These are phyloP conservation scores for Eucalyptus viminalis DNA, from an alignment of 345 rosid species.

Conservation along the genomic window DNA sequence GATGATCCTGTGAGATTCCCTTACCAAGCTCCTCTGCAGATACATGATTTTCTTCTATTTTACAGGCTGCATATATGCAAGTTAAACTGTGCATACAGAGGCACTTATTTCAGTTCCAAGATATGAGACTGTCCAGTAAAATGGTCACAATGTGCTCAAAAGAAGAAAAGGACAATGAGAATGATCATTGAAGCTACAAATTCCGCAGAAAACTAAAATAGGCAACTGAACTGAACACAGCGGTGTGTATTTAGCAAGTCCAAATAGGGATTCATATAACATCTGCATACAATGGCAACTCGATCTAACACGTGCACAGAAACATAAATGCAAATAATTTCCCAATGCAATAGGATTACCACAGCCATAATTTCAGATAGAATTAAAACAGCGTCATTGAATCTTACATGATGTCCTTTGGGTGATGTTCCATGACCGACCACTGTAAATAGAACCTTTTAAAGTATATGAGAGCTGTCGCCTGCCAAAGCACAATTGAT, in stretches of 20 bases:
- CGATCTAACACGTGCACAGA: background rate
- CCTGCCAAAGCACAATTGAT: conserved; percentile 21
- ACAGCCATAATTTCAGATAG: background rate
- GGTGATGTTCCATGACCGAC: conserved; percentile 99
- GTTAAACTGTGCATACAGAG: conserved; percentile 62
- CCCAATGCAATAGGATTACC: background rate
- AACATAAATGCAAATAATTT: background rate
- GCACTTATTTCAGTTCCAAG: background rate
- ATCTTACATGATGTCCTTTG: conserved; percentile 83
- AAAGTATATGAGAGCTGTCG: conserved; percentile 87
- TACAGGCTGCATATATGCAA: conserved; percentile 88
- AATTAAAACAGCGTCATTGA: background rate
- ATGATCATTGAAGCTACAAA: background rate
- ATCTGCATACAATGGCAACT: background rate
- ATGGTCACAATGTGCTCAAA: background rate
- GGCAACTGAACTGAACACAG: background rate
- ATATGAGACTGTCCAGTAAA: background rate
- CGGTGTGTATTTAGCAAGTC: background rate
- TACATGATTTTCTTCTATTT: conserved; percentile 97
- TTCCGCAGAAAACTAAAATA: background rate
- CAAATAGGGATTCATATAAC: background rate
- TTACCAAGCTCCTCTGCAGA: conserved; percentile 99
- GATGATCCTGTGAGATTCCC: conserved; percentile 97
- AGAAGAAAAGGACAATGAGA: background rate
- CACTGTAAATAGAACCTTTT: conserved; percentile 95